Percentiles rank a stretch among this genome's conserved stretches.
These are phyloP conservation scores for Austroboletus eburneus DNA, from an alignment of 768 basidiomycete genomes.

Conservation along the genomic window DNA sequence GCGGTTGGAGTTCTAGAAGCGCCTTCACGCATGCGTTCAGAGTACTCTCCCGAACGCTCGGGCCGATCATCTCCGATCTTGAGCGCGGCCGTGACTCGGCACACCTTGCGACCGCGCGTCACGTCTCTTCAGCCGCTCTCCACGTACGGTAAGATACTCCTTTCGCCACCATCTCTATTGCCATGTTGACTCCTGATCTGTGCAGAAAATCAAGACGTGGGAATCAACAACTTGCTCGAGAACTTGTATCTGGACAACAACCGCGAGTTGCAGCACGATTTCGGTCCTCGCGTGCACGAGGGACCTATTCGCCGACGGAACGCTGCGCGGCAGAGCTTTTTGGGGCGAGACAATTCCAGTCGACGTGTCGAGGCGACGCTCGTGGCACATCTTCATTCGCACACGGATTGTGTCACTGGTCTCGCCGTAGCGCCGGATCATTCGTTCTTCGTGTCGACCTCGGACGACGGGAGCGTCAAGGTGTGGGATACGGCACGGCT, in stretches of 20 bases:
- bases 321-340: constrained; percentile 62
- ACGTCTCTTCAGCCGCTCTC: constrained; percentile 60
- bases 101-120: constrained; percentile 42
- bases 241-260: constrained; percentile 85
- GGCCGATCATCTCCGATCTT: constrained; percentile 77
- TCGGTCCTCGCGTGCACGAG: constrained; percentile 84
- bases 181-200: constrained; percentile 1
- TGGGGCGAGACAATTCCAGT: constrained; percentile 55
- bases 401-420: constrained; percentile 73
- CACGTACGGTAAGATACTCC: constrained; percentile 52
- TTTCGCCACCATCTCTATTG: background rate
- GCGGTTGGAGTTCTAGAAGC: constrained; percentile 81
- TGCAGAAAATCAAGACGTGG: constrained; percentile 85
- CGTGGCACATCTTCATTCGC: constrained; percentile 80
- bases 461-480: constrained; percentile 91
- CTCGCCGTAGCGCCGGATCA: constrained; percentile 92
- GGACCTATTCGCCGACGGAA: constrained; percentile 78
- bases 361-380: constrained; percentile 73
- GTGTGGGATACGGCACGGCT: constrained; percentile 91
- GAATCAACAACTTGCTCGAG: constrained; percentile 85
- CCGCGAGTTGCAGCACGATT: constrained; percentile 83
- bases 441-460: constrained; percentile 89
- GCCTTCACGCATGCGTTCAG: constrained; percentile 61
- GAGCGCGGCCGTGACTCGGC: constrained; percentile 51
- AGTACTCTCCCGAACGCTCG: constrained; percentile 66